phyloP scores from a whole-genome alignment of 164 flowering plant genomes.

The Liriodendron chinense region DNA sequence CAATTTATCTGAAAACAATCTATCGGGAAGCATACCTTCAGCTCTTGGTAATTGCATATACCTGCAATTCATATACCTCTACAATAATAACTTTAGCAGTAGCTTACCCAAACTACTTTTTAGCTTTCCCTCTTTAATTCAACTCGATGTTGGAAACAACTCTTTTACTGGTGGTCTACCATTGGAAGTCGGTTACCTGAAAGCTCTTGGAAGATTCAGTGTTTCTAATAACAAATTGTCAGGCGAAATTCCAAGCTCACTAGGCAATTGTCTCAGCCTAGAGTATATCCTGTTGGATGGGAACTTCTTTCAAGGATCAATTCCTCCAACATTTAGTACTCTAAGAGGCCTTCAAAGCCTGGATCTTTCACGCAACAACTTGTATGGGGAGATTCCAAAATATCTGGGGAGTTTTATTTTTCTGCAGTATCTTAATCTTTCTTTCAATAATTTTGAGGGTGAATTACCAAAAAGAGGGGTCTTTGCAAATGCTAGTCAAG shows the following conservation, averaged over 20 bases:
- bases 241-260: neutral
- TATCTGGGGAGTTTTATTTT: neutral
- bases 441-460: neutral
- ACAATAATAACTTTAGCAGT: neutral
- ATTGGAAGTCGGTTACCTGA: neutral
- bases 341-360: neutral
- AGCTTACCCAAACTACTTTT: neutral
- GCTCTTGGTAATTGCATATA: neutral
- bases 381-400: neutral
- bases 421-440: neutral
- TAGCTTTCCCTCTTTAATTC: neutral
- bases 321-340: neutral
- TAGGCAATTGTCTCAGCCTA: neutral
- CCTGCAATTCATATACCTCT: neutral
- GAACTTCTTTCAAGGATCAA: neutral
- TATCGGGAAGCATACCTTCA: slow-evolving; percentile 5
- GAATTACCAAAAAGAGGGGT: neutral
- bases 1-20: neutral
- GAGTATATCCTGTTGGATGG: neutral
- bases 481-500: neutral
- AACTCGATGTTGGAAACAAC: neutral
- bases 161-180: neutral
- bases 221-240: neutral
- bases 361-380: neutral
- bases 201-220: neutral